Evolutionary conservation across 768 basidiomycete genomes (phyloP), one percentile per base, ranked within the genome.

Genomic region (Termitomyces titanicus): DNA sequence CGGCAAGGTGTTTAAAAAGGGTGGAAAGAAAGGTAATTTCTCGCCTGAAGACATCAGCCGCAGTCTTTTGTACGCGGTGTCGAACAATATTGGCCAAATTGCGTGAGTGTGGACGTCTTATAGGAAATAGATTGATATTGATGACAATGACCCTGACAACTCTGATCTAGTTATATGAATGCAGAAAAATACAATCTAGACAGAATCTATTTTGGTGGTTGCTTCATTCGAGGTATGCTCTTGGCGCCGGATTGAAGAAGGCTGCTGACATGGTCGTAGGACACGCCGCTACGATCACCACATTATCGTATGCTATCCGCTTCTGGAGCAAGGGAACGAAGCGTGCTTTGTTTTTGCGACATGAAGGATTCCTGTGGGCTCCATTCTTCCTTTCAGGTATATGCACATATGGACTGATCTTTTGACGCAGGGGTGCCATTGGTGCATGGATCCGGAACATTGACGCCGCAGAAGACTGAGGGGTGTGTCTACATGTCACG

Each of bases 301-400:
- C 97, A 17, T 78, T 98, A 49, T 98, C 97, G 20, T 99, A 99
- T 72, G 97, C 97, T 20, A 98, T 99, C 71, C 86, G 97, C 17
- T 99, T 98, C 76, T 99, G 97, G 97, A 95, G 93, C 64, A 96
- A 95, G 68, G 97, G 97, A 0, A 95, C 87, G 31, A 98, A 98
- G 72, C 85, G 93, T 38, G 97, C 97, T 39, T 77, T 98, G 61
- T 99, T 99, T 78, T 78, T 99, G 59, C 85, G 97, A 57, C 97
- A 99, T 64, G 97, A 99, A 75, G 97, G 96, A 3, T 98, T 98
- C 78, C 72, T 98, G 91, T 95, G 71, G 75, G 91, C 85, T 42
- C 35, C 44, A 25, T 47, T 50, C 42, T 38, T 57, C 42, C 50
- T 62, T 57, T 49, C 43, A 54, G 50, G 39, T 54, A 57, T 25